Conservation (phyloP, 805 yeast genomes). For the Kregervanrija pseudodelftensis region DNA sequence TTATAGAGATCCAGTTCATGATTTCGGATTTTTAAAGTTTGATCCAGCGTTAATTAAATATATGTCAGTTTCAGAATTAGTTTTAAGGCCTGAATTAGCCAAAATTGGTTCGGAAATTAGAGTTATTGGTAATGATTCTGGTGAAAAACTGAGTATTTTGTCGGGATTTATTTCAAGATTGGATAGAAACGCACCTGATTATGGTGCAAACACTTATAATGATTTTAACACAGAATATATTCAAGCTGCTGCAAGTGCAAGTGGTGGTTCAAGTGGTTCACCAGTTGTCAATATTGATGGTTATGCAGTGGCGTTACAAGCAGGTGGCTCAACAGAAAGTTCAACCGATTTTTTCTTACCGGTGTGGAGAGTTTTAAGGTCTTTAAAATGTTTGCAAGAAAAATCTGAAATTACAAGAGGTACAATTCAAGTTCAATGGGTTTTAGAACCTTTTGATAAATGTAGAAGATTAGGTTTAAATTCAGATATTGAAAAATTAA, state of each 20-base stretch:
- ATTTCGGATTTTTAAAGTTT: conserved; percentile 82
- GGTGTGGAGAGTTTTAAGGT: conserved; percentile 73
- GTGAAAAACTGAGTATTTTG: conserved; percentile 83
- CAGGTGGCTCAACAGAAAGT: conserved; percentile 88
- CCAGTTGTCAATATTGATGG: conserved; percentile 93
- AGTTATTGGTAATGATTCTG: conserved; percentile 95
- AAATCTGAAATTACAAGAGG: conserved; percentile 67
- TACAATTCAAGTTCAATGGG: conserved; percentile 88
- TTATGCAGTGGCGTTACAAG: conserved; percentile 83
- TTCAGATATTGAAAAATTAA: conserved; percentile 59
- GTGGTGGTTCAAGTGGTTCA: conserved; percentile 94
- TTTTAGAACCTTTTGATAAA: conserved; percentile 79
- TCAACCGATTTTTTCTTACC: conserved; percentile 92
- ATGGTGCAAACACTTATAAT: conserved; percentile 80
- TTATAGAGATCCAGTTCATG: conserved; percentile 92
- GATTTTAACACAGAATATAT: conserved; percentile 93
- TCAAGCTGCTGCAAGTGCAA: conserved; percentile 93
- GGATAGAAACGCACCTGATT: conserved; percentile 92
- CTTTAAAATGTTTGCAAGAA: conserved; percentile 64
- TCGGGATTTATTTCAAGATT: conserved; percentile 81
- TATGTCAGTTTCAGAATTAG: conserved; percentile 60
- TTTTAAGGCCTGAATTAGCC: conserved; percentile 74
- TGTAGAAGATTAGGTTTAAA: conserved; percentile 83
- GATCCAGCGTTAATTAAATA: conserved; percentile 67
- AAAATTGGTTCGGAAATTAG: conserved; percentile 89